Evolutionary conservation across 2,329 filamentous ascomycete genomes (phyloP).

Genomic region (Pseudocercospora fijiensis): DNA sequence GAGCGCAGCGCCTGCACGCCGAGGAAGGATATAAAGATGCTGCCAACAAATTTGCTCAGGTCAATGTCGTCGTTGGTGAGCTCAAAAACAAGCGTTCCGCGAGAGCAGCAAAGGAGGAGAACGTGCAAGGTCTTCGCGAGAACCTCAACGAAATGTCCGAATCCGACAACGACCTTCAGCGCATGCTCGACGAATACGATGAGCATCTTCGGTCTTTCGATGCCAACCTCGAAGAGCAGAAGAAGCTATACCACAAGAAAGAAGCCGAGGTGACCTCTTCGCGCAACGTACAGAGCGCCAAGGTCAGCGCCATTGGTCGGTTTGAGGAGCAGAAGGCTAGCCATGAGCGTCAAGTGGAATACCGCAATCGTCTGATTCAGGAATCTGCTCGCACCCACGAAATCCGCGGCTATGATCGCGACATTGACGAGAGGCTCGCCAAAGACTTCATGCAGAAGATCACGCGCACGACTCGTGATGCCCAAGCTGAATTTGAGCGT

Average conservation of each 20-base stretch:
- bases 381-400: slow-evolving; percentile 73
- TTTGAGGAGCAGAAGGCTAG: slow-evolving; percentile 83
- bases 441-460: slow-evolving; percentile 75
- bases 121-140: slow-evolving; percentile 66
- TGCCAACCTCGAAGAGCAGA: slow-evolving; percentile 61
- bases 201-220: slow-evolving; percentile 65
- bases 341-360: slow-evolving; percentile 74
- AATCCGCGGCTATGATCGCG: slow-evolving; percentile 80
- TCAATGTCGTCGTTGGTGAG: slow-evolving; percentile 70
- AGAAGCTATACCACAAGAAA: slow-evolving; percentile 65
- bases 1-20: slow-evolving; percentile 61
- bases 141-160: slow-evolving; percentile 77
- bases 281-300: slow-evolving; percentile 46
- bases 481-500: slow-evolving; percentile 73
- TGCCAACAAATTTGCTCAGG: slow-evolving; percentile 70
- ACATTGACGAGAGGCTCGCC: slow-evolving; percentile 71
- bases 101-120: slow-evolving; percentile 67
- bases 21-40: slow-evolving; percentile 56
- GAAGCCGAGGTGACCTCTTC: slow-evolving; percentile 50
- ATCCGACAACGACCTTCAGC: slow-evolving; percentile 71
- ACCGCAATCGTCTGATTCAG: slow-evolving; percentile 71
- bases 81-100: slow-evolving; percentile 75
- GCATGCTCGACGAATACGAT: slow-evolving; percentile 73
- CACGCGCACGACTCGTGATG: slow-evolving; percentile 71
- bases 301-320: slow-evolving; percentile 67